A percentile compares a stretch with the other conserved stretches of the same genome.
These are phyloP conservation scores for Teunomyces kruisii DNA, from an alignment of 805 yeast species.

Conservation along the genomic window DNA sequence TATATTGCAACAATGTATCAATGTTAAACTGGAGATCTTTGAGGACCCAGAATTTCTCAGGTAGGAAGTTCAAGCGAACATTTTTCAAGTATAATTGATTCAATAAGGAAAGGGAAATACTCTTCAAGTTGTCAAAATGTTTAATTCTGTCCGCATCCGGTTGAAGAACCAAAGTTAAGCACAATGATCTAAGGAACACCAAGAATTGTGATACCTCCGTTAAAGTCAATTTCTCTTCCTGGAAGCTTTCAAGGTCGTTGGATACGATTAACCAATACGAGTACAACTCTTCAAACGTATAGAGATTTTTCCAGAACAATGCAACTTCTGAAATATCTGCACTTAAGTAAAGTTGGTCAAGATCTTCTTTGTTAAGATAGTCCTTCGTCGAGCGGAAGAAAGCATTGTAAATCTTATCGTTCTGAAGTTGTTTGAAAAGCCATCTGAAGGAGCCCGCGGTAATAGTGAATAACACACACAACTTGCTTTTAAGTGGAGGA, in stretches of 20 bases:
- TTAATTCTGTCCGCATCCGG: background rate
- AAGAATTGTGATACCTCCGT: conserved; percentile 43
- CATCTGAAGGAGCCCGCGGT: conserved; percentile 39
- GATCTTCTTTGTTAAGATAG: background rate
- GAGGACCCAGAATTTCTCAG: conserved; percentile 53
- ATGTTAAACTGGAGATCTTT: conserved; percentile 29
- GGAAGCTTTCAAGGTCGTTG: conserved; percentile 60
- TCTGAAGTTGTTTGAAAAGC: conserved; percentile 26
- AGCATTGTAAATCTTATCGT: conserved; percentile 14
- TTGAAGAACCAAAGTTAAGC: conserved; percentile 49
- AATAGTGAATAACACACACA: conserved; percentile 42
- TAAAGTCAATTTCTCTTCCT: conserved; percentile 38
- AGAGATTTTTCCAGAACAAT: conserved; percentile 38
- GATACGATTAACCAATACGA: conserved; percentile 68
- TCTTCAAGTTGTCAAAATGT: conserved; percentile 16
- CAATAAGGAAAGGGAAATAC: conserved; percentile 49
- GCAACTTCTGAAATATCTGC: background rate
- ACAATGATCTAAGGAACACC: conserved; percentile 48
- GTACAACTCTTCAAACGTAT: conserved; percentile 57
- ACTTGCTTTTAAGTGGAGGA: conserved; percentile 35
- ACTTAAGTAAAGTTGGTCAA: background rate
- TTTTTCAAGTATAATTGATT: conserved; percentile 68
- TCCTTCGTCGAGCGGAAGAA: conserved; percentile 7
- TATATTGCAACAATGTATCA: conserved; percentile 33
- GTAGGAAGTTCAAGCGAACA: conserved; percentile 55